Evolutionary conservation across 495 filamentous ascomycete species (phyloP), one percentile per base, ranked within the genome.

Genomic region (Talaromyces liani): DNA sequence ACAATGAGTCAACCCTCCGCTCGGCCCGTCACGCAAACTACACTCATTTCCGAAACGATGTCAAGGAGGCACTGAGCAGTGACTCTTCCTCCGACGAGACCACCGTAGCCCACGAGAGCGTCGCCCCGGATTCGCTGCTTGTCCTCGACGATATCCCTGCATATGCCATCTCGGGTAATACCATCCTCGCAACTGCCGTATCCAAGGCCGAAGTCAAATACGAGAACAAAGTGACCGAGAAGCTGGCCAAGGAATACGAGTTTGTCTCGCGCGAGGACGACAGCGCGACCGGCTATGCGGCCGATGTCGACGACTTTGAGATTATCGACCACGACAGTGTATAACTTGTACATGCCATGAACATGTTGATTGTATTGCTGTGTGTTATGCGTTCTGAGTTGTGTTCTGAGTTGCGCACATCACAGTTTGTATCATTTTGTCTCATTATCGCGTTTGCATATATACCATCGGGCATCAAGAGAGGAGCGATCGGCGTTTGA

Each of bases 231-330:
- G 77, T 81, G 69, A 84, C 78, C 3, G 84, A 83, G 70, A 82
- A 81, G 71, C 70, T 85, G 24, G 76, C 85, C 69, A 82, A 81
- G 72, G 83, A 85, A 66, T 86, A 86, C 65, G 83, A 86, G 68
- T 75, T 86, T 53, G 74, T 85, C 49, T 71, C 78, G 39, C 65
- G 65, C 3, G 80, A 81, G 65, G 75, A 71, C 45, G 80, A 78
- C 55, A 67, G 71, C 20, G 62, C 55, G 27, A 22, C 29, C 20
- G 75, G 74, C 58, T 74, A 75, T 68, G 64, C 71, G 6, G 73
- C 74, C 10, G 77, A 77, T 57, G 74, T 77, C 18, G 76, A 76
- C 41, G 76, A 77, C 55, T 80, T 80, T 60, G 75, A 78, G 66
- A 63, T 80, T 57, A 71, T 80, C 20, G 69, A 71, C 53, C 68